phyloP scores from a whole-genome alignment of 2,329 filamentous ascomycete species.

The Pseudonectria buxi region DNA sequence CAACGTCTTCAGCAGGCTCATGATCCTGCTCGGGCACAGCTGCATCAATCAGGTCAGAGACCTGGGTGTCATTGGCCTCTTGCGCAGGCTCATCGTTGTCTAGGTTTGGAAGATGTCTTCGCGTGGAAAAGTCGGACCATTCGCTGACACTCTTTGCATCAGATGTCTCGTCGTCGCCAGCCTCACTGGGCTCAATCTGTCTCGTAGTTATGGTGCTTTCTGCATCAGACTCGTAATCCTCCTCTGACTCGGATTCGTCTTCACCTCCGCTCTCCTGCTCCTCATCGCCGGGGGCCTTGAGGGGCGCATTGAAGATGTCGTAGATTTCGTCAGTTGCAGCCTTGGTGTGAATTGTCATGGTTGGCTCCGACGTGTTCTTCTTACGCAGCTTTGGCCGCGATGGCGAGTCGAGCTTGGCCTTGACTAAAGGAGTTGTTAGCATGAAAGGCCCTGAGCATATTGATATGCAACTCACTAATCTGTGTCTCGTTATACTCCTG shows the following conservation, averaged over 20 bases:
- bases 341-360: constrained; percentile 94
- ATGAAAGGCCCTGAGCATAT: neutral
- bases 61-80: constrained; percentile 25
- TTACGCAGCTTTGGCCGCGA: constrained; percentile 77
- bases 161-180: constrained; percentile 46
- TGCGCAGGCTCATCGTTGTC: constrained; percentile 24
- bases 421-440: constrained; percentile 53
- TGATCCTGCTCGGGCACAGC: constrained; percentile 16
- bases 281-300: constrained; percentile 20
- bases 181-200: constrained; percentile 47
- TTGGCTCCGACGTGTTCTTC: constrained; percentile 72
- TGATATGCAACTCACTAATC: constrained; percentile 58
- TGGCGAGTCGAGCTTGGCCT: constrained; percentile 87
- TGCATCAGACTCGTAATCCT: constrained; percentile 74
- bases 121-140: constrained; percentile 82
- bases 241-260: constrained; percentile 65
- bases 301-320: constrained; percentile 87
- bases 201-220: constrained; percentile 78
- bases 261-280: constrained; percentile 47
- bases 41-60: constrained; percentile 35
- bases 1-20: constrained; percentile 14
- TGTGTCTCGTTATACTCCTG: constrained; percentile 88
- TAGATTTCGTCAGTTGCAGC: constrained; percentile 97
- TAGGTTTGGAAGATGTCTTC: constrained; percentile 58
- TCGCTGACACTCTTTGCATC: constrained; percentile 64